These are phyloP conservation scores for Lumnitzera racemosa DNA, from an alignment of 345 rosid genomes.

Conservation along the genomic window DNA sequence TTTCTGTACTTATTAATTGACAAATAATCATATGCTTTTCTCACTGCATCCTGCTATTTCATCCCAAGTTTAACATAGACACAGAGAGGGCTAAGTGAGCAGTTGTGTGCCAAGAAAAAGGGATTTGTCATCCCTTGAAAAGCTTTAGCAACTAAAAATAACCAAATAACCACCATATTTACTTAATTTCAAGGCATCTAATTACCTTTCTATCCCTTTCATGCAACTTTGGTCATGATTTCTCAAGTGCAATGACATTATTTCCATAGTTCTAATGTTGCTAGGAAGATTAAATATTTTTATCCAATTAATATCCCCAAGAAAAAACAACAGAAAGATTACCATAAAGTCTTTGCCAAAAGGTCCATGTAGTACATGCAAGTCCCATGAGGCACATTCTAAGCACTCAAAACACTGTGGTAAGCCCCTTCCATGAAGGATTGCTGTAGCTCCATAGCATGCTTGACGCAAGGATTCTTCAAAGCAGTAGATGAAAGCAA, in stretches of 20 bases:
- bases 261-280: too few relatives aligned
- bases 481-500: constrained; percentile 66
- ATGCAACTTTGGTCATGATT: too few relatives aligned
- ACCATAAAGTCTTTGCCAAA: constrained; percentile 98
- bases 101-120: too few relatives aligned
- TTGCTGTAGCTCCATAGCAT: constrained; percentile 98
- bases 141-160: too few relatives aligned
- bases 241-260: too few relatives aligned
- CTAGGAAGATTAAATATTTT: too few relatives aligned
- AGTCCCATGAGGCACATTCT: constrained; percentile 75
- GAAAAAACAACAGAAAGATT: constrained; percentile 2
- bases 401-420: constrained; percentile 89
- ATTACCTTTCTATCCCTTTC: too few relatives aligned
- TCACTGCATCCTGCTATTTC: constrained; percentile 99
- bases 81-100: not conserved
- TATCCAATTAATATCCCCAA: too few relatives aligned
- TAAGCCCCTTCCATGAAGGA: constrained; percentile 99
- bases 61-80: constrained; percentile 37
- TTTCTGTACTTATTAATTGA: constrained; percentile 56
- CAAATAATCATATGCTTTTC: constrained; percentile 87
- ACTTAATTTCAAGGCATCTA: too few relatives aligned
- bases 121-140: too few relatives aligned
- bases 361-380: constrained; percentile 96
- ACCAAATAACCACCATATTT: too few relatives aligned
- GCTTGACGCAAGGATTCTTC: constrained; percentile 84